Evolutionary conservation across 768 basidiomycete genomes (phyloP).

Genomic region (Leucocoprinus sp.): DNA sequence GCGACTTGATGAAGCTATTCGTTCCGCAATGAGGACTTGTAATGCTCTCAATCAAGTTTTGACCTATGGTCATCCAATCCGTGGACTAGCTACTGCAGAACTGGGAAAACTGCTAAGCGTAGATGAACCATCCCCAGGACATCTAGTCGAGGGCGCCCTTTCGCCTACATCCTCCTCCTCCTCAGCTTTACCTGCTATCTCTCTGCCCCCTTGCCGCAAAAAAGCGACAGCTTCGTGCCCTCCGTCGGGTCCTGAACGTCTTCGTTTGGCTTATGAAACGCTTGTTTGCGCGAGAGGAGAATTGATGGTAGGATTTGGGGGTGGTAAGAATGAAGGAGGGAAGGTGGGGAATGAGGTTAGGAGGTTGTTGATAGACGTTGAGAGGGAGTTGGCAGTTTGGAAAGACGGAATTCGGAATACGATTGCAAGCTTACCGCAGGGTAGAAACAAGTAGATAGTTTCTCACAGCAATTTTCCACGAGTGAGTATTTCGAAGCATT

Average conservation of each 20-base stretch:
- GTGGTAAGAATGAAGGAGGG: slow-evolving; percentile 54
- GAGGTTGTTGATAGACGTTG: slow-evolving; percentile 49
- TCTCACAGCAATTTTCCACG: no score
- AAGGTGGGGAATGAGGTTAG: slow-evolving; percentile 58
- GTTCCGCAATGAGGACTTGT: slow-evolving; percentile 43
- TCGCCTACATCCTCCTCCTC: neutral
- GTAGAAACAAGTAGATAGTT: neutral
- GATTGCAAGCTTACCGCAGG: slow-evolving; percentile 31
- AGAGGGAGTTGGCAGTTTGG: slow-evolving; percentile 72
- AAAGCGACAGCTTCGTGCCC: slow-evolving; percentile 41
- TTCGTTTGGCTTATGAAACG: slow-evolving; percentile 58
- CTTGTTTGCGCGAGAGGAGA: slow-evolving; percentile 55
- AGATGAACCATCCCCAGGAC: slow-evolving; percentile 53
- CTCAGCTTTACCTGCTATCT: neutral
- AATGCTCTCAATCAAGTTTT: slow-evolving; percentile 49
- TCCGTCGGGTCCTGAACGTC: slow-evolving; percentile 55
- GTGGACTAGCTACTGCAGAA: slow-evolving; percentile 69
- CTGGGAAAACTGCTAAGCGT: slow-evolving; percentile 76
- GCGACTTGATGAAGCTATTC: slow-evolving; percentile 54
- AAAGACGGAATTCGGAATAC: slow-evolving; percentile 51
- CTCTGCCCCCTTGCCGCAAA: slow-evolving; percentile 1
- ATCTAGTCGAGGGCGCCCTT: neutral
- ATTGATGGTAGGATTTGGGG: slow-evolving; percentile 65
- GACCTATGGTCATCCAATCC: slow-evolving; percentile 62
- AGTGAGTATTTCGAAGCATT: no score